Conservation (phyloP, 139 green algal genomes). For the Picochlorum sp. region DNA sequence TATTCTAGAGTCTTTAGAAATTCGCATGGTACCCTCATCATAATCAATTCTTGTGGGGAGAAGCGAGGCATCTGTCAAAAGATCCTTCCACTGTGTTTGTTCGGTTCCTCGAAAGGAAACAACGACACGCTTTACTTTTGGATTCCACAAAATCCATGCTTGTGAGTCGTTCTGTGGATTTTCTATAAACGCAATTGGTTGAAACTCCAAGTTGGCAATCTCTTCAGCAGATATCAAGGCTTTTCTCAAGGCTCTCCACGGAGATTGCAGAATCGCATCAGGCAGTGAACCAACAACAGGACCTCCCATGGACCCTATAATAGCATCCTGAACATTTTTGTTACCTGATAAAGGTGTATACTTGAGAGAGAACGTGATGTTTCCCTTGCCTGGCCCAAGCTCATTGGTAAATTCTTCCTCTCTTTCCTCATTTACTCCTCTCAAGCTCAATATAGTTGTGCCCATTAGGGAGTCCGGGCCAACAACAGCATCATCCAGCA, state of each 20-base stretch:
- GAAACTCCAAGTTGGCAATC: constrained; percentile 22
- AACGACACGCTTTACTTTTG: constrained; percentile 20
- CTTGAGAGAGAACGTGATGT: not conserved
- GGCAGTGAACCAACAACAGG: constrained; percentile 2
- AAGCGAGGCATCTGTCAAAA: constrained; percentile 62
- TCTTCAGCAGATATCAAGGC: constrained; percentile 15
- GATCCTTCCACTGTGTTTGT: constrained; percentile 66
- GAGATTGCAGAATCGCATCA: not conserved
- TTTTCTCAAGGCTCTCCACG: constrained; percentile 30
- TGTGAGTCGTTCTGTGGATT: constrained; percentile 44
- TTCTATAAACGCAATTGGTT: constrained; percentile 53
- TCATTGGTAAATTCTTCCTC: not conserved
- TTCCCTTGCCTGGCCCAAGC: not conserved
- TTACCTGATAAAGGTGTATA: constrained; percentile 1
- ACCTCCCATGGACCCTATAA: not conserved
- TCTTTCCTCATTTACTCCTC: too few species aligned
- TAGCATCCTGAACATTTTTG: not conserved
- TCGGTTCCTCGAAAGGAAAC: constrained; percentile 76
- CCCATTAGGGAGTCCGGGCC: constrained; percentile 1
- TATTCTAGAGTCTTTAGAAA: not conserved
- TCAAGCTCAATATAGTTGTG: too few species aligned
- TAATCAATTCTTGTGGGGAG: constrained; percentile 39
- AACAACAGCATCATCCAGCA: constrained; percentile 9
- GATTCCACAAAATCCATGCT: constrained; percentile 55
- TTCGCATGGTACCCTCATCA: constrained; percentile 8